These are phyloP conservation scores for Petunia secreta DNA, from an alignment of 257 asterid genomes.

Conservation along the genomic window DNA sequence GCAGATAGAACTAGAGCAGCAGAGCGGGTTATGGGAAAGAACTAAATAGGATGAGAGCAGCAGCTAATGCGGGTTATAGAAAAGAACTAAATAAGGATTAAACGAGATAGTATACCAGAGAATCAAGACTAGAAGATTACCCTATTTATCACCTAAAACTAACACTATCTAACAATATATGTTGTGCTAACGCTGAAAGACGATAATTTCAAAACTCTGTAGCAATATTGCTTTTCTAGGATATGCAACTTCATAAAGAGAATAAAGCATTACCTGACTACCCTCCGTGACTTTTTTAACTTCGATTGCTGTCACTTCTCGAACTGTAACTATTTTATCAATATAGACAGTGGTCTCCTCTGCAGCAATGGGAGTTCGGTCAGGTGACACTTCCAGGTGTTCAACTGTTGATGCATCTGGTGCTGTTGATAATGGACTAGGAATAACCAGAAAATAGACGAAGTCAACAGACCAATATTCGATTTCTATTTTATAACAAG, in stretches of 20 bases:
- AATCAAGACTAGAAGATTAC: neutral
- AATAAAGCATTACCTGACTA: conserved; percentile 48
- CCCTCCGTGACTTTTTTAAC: conserved; percentile 46
- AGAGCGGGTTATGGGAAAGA: too few relatives aligned
- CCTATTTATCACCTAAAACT: neutral
- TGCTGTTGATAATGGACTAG: conserved; percentile 39
- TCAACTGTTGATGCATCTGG: conserved; percentile 41
- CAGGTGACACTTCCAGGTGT: conserved; percentile 34
- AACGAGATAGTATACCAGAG: neutral
- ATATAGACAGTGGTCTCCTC: conserved; percentile 65
- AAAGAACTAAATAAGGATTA: neutral
- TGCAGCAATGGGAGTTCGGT: conserved; percentile 39
- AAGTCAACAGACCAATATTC: conserved; percentile 20
- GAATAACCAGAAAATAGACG: conserved; percentile 23
- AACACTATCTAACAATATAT: neutral
- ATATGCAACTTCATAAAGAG: neutral
- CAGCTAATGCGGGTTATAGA: neutral
- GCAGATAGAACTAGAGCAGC: neutral
- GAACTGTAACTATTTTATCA: conserved; percentile 69
- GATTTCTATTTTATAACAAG: neutral
- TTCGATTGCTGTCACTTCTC: conserved; percentile 57
- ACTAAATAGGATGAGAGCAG: neutral
- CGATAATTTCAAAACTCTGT: neutral
- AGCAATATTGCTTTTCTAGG: neutral
- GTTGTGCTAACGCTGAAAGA: neutral